A percentile compares a stretch with the other conserved stretches of the same genome.
Conservation (phyloP, 352 stramenopile species). For the Phytopythium sindhum region DNA sequence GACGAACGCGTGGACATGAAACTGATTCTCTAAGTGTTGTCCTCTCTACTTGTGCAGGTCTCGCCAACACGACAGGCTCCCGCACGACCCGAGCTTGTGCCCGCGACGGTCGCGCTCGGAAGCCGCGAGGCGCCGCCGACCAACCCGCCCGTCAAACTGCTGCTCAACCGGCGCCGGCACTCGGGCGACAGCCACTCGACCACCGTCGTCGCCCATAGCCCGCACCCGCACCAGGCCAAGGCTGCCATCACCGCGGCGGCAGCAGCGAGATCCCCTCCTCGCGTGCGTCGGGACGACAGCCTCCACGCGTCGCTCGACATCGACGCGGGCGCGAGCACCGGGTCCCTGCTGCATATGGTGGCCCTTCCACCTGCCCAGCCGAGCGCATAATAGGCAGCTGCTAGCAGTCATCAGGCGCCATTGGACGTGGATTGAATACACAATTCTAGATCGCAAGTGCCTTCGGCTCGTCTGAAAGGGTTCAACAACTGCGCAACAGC, state of each 20-base stretch:
- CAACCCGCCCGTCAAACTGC: constrained; percentile 62
- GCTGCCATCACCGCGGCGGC: neutral
- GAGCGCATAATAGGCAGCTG: neutral
- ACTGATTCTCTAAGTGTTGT: neutral
- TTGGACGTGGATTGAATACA: neutral
- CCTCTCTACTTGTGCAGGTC: neutral
- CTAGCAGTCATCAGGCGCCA: neutral
- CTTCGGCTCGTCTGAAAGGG: neutral
- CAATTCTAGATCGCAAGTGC: neutral
- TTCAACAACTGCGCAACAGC: neutral
- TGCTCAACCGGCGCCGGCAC: constrained; percentile 44
- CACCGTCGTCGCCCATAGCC: neutral
- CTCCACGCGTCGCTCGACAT: neutral
- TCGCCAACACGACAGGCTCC: constrained; percentile 1
- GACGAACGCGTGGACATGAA: neutral
- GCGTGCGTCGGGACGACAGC: constrained; percentile 1
- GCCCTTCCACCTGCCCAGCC: neutral
- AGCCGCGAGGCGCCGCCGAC: constrained; percentile 25
- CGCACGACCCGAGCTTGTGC: constrained; percentile 8
- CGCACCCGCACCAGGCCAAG: neutral
- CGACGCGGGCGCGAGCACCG: neutral
- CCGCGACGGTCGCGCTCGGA: constrained; percentile 10
- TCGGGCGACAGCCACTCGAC: constrained; percentile 10
- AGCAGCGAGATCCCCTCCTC: neutral
- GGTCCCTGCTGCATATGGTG: neutral